Percentiles rank a stretch among this genome's conserved stretches.
Conservation (phyloP, 495 filamentous ascomycete genomes). For the Trichoderma erinaceum region DNA sequence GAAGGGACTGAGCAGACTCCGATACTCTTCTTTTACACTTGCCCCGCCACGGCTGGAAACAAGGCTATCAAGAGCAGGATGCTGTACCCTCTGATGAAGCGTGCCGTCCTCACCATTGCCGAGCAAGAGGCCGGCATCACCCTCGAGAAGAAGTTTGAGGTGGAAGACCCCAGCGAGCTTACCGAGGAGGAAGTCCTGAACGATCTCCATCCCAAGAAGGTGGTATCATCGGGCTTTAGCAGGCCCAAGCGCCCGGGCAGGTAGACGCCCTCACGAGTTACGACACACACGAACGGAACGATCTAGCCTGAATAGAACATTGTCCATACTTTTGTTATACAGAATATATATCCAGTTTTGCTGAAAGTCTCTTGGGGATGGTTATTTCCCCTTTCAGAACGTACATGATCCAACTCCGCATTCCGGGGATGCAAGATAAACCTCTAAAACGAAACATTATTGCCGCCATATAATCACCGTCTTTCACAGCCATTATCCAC, state of each 20-base stretch:
- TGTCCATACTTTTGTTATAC: constrained; percentile 10
- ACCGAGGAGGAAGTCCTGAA: constrained; percentile 61
- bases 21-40: constrained; percentile 92
- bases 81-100: constrained; percentile 84
- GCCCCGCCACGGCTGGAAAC: constrained; percentile 57
- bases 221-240: constrained; percentile 67
- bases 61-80: constrained; percentile 86
- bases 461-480: background rate
- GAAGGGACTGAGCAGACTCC: constrained; percentile 52
- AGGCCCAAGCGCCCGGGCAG: constrained; percentile 85
- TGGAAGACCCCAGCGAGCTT: constrained; percentile 67
- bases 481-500: background rate
- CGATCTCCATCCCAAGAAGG: constrained; percentile 68
- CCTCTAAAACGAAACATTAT: background rate
- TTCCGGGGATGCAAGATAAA: background rate
- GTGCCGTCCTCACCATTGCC: constrained; percentile 61
- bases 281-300: constrained; percentile 6
- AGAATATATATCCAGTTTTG: constrained; percentile 1
- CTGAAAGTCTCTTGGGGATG: background rate
- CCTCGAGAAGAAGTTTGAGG: constrained; percentile 65
- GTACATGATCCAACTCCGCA: background rate
- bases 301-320: constrained; percentile 13
- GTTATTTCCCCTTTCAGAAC: background rate
- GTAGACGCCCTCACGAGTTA: constrained; percentile 16
- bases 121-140: constrained; percentile 62